Conservation (phyloP, 257 asterid genomes). For the Osmanthus fragrans region DNA sequence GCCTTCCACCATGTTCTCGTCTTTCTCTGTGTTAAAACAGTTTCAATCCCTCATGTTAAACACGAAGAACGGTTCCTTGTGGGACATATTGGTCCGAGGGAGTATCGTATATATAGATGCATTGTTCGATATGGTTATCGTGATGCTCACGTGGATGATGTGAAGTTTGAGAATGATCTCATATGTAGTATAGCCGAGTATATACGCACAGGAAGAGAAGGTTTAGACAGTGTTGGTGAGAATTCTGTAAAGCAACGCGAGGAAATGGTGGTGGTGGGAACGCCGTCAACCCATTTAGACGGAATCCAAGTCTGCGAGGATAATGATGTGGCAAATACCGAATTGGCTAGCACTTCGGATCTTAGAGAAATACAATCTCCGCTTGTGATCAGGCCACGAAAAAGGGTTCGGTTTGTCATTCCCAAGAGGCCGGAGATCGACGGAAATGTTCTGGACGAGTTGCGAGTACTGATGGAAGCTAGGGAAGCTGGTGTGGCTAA, state of each 20-base stretch:
- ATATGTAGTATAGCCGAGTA: slow-evolving; percentile 77
- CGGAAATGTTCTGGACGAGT: slow-evolving; percentile 41
- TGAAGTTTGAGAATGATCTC: slow-evolving; percentile 67
- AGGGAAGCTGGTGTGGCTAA: slow-evolving; percentile 81
- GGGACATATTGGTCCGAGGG: slow-evolving; percentile 72
- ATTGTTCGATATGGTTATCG: slow-evolving; percentile 81
- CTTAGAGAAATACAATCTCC: slow-evolving; percentile 46
- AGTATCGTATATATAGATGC: slow-evolving; percentile 64
- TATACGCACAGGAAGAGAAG: slow-evolving; percentile 44
- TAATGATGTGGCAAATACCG: slow-evolving; percentile 13
- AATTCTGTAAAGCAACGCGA: slow-evolving; percentile 24
- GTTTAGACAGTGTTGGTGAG: slow-evolving; percentile 11
- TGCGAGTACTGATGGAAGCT: slow-evolving; percentile 70
- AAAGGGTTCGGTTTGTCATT: slow-evolving; percentile 66
- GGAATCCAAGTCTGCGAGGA: slow-evolving; percentile 48
- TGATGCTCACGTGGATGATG: slow-evolving; percentile 69
- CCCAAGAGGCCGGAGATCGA: slow-evolving; percentile 68
- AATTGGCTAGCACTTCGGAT: slow-evolving; percentile 41
- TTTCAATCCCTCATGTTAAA: slow-evolving; percentile 70
- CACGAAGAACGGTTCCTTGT: slow-evolving; percentile 79
- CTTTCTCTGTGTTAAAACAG: slow-evolving; percentile 70
- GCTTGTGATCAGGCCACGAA: slow-evolving; percentile 25
- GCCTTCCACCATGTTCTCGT: slow-evolving; percentile 84
- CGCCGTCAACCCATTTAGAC: slow-evolving; percentile 48
- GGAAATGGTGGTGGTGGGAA: slow-evolving; percentile 61